Base-by-base conservation (phyloP, 73 alveolate species). In the Paraurostyla sp. region DNA sequence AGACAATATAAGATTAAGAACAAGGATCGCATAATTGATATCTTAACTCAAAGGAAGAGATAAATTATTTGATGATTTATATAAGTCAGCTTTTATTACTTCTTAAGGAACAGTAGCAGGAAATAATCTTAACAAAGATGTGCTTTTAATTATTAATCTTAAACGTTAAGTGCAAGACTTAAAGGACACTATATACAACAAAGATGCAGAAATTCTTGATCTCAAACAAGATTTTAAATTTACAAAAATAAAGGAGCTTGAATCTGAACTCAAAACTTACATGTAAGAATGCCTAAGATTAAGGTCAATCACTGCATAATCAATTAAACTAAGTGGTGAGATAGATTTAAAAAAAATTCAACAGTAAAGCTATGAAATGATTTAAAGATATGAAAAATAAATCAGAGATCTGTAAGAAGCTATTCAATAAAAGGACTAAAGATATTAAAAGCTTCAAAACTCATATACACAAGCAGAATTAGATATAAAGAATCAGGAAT, bases 261-360 rank as follows among this genome's bases (percentile, higher is more conserved):
- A 78, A 29, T 29, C 59, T 40, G 91, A 90, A 49, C 50, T 87
- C 15, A 60, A 87, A 52, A 76, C 73, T 6, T 86, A 86, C 29
- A 45, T 71, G 80, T 80, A 46, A 30, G 90, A 90, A 57, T 84
- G 93, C 30, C 36, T 49, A 33, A 75, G 91, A 87, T 54, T 85
- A 62, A 89, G 91, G 50, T 57, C 65, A 62, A 29, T 59, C 33
- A 27, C 82, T 13, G 94, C 87, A 29, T 52, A 87, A 7, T 50
- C 85, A 32, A 68, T 69, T n/a, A 46, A 63, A 65, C n/a, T 59
- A 23, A 63, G 89, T 51, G 87, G 69, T 11, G 75, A 46, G 52
- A 75, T 46, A 6, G 87, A 49, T 22, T 3, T 83, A 15, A 51
- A 83, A 65, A 32, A 32, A 3, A 30, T 38, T 22, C 35, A 51